A percentile compares a stretch with the other conserved stretches of the same genome.
phyloP scores from a whole-genome alignment of 2,329 filamentous ascomycete species.

The Aureobasidium sp. region DNA sequence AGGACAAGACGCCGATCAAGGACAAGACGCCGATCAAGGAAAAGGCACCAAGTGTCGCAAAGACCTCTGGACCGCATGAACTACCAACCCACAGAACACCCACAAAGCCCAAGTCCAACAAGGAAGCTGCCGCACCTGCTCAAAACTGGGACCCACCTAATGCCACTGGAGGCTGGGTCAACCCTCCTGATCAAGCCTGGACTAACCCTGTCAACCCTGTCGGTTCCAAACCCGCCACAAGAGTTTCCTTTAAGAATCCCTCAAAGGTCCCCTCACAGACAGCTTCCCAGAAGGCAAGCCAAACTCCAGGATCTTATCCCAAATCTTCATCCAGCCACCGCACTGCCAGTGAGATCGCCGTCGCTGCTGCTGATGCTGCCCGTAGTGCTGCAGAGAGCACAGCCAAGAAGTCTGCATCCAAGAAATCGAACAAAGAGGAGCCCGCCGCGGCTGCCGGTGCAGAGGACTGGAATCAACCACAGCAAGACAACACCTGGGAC shows the following conservation, averaged over 20 bases:
- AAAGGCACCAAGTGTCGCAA: background rate
- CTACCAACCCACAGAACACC: background rate
- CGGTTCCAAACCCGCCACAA: no score
- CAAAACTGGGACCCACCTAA: background rate
- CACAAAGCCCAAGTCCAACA: background rate
- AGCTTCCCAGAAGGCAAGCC: background rate
- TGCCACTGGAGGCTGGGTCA: background rate
- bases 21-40: no score
- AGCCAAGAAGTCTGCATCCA: background rate
- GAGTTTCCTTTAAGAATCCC: background rate
- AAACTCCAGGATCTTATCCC: background rate
- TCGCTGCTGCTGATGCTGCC: background rate
- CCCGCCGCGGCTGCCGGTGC: background rate
- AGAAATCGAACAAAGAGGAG: background rate
- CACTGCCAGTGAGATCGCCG: background rate
- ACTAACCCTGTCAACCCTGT: background rate
- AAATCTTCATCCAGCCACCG: background rate
- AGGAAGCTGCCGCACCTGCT: background rate
- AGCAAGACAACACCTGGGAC: background rate
- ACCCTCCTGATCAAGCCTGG: background rate
- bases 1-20: no score
- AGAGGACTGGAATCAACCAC: background rate
- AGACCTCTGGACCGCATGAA: background rate
- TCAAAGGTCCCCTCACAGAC: conserved; percentile 9
- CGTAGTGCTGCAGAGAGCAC: background rate